These are phyloP conservation scores for Bombardia bombarda DNA, from an alignment of 495 filamentous ascomycete species.

Conservation along the genomic window DNA sequence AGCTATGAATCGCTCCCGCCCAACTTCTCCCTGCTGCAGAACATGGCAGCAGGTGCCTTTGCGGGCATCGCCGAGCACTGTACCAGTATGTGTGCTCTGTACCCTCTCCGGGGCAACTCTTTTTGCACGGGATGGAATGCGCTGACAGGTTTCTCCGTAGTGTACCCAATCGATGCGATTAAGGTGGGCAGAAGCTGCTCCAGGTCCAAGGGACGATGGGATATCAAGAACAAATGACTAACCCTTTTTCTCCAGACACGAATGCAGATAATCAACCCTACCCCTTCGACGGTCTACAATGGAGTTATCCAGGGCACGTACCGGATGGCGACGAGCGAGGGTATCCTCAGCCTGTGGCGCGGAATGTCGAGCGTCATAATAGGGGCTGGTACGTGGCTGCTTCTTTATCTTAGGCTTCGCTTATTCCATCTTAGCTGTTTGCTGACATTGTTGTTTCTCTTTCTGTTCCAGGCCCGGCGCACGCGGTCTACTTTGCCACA, in stretches of 20 bases:
- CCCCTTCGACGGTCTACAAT: constrained; percentile 76
- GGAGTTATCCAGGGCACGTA: constrained; percentile 88
- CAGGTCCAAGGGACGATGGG: not conserved
- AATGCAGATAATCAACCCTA: constrained; percentile 92
- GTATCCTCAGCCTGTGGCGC: constrained; percentile 86
- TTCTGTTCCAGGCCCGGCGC: constrained; percentile 68
- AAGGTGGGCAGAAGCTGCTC: constrained; percentile 58
- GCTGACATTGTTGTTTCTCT: constrained; percentile 5
- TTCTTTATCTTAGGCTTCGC: constrained; percentile 3
- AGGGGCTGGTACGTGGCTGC: constrained; percentile 66
- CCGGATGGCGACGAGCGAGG: constrained; percentile 84
- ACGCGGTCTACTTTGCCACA: constrained; percentile 96
- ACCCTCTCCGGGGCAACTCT: not conserved
- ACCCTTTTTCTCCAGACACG: constrained; percentile 59
- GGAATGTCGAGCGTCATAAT: constrained; percentile 94
- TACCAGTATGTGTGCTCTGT: constrained; percentile 44
- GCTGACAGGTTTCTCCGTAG: too few relatives aligned
- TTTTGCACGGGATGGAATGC: too few relatives aligned
- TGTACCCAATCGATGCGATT: constrained; percentile 97
- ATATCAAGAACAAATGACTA: constrained; percentile 9
- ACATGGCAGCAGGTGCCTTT: constrained; percentile 93
- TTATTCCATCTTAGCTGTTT: constrained; percentile 2
- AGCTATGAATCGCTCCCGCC: constrained; percentile 54
- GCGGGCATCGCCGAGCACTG: constrained; percentile 70
- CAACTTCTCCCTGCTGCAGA: constrained; percentile 54